phyloP scores from a whole-genome alignment of 805 yeast genomes.

The Pichia thaimueangensis region DNA sequence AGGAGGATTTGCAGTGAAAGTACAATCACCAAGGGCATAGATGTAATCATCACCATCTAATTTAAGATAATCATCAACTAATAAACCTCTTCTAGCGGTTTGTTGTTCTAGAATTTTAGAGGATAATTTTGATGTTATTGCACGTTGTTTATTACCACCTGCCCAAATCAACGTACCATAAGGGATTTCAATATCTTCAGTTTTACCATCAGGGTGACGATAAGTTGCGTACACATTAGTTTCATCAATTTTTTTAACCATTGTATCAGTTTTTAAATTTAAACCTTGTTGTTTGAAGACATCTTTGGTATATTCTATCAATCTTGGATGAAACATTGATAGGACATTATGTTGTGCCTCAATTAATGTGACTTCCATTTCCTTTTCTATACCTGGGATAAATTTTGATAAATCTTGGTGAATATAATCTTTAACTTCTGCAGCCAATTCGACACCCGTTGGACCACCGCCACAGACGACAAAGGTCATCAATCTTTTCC shows the following conservation, averaged over 20 bases:
- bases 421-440: constrained; percentile 90
- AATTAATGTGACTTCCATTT: constrained; percentile 75
- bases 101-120: constrained; percentile 66
- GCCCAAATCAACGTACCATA: constrained; percentile 97
- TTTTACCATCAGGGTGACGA: constrained; percentile 60
- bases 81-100: constrained; percentile 84
- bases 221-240: constrained; percentile 63
- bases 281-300: constrained; percentile 64
- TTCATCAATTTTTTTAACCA: constrained; percentile 79
- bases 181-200: constrained; percentile 56
- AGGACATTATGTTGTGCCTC: constrained; percentile 91
- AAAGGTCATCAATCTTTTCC: constrained; percentile 77
- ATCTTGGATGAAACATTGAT: constrained; percentile 61
- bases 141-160: constrained; percentile 91
- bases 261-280: constrained; percentile 72
- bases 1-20: constrained; percentile 86
- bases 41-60: constrained; percentile 77
- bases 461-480: constrained; percentile 99
- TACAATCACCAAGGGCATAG: constrained; percentile 92
- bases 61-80: constrained; percentile 75
- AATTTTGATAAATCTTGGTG: constrained; percentile 85
- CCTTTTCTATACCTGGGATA: constrained; percentile 81
- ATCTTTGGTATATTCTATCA: constrained; percentile 73
- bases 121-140: constrained; percentile 60
- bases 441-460: constrained; percentile 97